phyloP scores from a whole-genome alignment of 179 eudicot genomes.

The Silene noctiflora region DNA sequence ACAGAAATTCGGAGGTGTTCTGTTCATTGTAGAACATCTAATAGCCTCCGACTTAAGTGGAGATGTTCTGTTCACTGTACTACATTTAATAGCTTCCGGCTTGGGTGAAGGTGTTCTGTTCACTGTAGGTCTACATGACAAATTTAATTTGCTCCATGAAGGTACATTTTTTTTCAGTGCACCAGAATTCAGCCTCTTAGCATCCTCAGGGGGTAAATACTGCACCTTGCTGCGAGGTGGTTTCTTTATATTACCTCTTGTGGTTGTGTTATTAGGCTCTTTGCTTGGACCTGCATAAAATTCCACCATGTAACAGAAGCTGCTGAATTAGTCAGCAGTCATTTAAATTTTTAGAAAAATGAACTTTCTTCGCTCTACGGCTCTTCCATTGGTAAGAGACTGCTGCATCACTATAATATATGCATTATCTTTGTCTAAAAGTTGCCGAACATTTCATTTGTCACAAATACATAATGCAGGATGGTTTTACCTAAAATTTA shows the following conservation, averaged over 20 bases:
- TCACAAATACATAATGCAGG: neutral
- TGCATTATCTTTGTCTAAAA: neutral
- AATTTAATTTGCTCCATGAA: conserved; percentile 11
- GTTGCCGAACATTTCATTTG: neutral
- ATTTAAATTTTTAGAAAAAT: too few species aligned
- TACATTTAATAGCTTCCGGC: neutral
- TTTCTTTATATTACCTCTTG: conserved; percentile 10
- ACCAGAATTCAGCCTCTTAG: conserved; percentile 20
- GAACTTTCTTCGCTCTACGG: neutral
- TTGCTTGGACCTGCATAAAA: conserved; percentile 27
- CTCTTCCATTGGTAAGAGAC: neutral
- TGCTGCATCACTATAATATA: neutral
- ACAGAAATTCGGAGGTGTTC: conserved; percentile 2
- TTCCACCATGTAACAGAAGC: neutral
- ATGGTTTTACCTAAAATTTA: neutral
- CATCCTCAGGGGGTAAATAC: conserved; percentile 29
- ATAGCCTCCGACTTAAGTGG: neutral
- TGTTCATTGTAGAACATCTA: neutral
- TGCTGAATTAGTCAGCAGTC: neutral
- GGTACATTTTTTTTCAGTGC: neutral
- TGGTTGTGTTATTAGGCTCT: conserved; percentile 8
- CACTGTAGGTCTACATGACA: neutral
- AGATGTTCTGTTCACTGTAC: neutral
- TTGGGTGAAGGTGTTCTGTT: conserved; percentile 8
- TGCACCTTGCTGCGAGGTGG: conserved; percentile 27